Evolutionary conservation across 805 yeast species (phyloP), one percentile per base, ranked within the genome.

Genomic region (Metschnikowia lochheadii): DNA sequence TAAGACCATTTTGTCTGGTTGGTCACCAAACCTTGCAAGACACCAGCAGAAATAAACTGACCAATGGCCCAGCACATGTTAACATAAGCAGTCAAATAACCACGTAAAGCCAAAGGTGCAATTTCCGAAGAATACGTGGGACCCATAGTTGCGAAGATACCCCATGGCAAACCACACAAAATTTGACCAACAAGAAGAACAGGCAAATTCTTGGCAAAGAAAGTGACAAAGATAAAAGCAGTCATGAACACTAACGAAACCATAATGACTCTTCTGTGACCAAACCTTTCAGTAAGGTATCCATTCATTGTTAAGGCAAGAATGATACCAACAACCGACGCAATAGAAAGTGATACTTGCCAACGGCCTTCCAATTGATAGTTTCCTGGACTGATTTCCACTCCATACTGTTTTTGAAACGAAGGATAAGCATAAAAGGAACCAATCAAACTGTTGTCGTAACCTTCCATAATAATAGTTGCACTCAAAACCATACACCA

Each of bases 41-140:
- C 77, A 50, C 85, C 83, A 10, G 81, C 64, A 7, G 81, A 71
- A 49, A 82, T 65, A 34, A 83, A 67, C 59, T 81, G 85, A 37
- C 87, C 87, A 52, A 78, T 59, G 34, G 75, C 76, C 82, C 82
- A 80, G 58, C 82, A 77, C 45, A 77, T 57, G 61, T 79, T 79
- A 52, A 76, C 75, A 51, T 68, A 75, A 4, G 81, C 70, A 14
- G 84, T 73, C 47, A 81, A 64, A 55, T 76, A 77, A 44, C 71
- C 68, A 52, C 85, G 70, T 50, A 82, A 66, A 8, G 73, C 73
- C 14, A 77, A 58, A 0, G 85, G 85, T 53, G 81, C 72, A 32
- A 80, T 79, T 57, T 81, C 86, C 14, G 82, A 69, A n/a, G 84
- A 81, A 58, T 81, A 81, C 2, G 81, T 64, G 8, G 79, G 77